These are phyloP conservation scores for Rhododendron simsii DNA, from an alignment of 148 eudicot genomes.

Conservation along the genomic window DNA sequence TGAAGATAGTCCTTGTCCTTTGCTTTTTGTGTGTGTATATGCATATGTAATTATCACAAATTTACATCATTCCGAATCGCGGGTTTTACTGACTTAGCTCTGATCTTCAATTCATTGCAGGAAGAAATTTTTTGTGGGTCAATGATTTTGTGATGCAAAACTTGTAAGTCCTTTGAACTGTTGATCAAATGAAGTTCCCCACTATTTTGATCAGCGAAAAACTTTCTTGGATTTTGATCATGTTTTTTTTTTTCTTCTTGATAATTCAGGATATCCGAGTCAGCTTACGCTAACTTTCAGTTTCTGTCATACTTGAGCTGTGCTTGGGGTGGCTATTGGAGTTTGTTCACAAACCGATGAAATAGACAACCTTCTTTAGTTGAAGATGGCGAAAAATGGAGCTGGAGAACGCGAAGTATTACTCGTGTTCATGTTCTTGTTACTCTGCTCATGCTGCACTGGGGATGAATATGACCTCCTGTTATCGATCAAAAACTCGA, in stretches of 20 bases:
- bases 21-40: background rate
- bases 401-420: background rate
- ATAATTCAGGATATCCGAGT: background rate
- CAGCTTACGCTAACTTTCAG: background rate
- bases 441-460: conserved; percentile 19
- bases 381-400: conserved; percentile 16
- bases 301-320: background rate
- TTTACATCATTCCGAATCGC: background rate
- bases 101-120: background rate
- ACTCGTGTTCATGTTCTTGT: conserved; percentile 16
- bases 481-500: conserved; percentile 46
- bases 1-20: background rate
- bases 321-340: background rate
- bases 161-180: background rate
- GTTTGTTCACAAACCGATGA: background rate
- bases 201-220: background rate
- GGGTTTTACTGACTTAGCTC: background rate
- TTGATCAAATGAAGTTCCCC: conserved; percentile 8
- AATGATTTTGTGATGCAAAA: background rate
- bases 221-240: background rate
- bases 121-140: too few relatives aligned
- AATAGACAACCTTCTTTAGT: background rate
- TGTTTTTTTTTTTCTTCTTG: background rate
- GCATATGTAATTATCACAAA: background rate
- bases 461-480: conserved; percentile 39